Evolutionary conservation across 768 basidiomycete species (phyloP).

Genomic region (Termitomyces sp.): DNA sequence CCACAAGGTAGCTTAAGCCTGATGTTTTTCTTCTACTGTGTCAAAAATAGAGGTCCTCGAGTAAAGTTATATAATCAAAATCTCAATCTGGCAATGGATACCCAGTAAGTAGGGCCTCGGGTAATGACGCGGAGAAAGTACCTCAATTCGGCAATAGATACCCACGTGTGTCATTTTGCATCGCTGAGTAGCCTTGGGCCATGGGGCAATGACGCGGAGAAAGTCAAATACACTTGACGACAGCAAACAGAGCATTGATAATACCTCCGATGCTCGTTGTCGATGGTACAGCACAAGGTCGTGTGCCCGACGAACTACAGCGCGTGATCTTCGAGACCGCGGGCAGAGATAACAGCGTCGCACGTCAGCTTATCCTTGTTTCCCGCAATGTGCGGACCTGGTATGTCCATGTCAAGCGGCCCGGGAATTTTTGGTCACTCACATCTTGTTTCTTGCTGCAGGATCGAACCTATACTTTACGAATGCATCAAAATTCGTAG

Average conservation of each 20-base stretch:
- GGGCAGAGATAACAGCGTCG: conserved; percentile 17
- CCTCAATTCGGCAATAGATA: not conserved
- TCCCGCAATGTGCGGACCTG: conserved; percentile 20
- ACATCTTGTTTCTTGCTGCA: not conserved
- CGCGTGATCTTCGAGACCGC: conserved; percentile 22
- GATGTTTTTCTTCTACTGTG: too few relatives aligned
- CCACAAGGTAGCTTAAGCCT: too few relatives aligned
- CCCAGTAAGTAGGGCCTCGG: not conserved
- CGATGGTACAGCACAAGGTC: not conserved
- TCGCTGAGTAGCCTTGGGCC: not conserved
- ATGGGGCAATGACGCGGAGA: not conserved
- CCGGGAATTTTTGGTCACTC: not conserved
- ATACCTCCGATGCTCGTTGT: not conserved
- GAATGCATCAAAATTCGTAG: conserved; percentile 21
- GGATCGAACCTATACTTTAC: conserved; percentile 25
- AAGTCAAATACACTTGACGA: not conserved
- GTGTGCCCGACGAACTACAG: conserved; percentile 21
- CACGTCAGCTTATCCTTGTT: conserved; percentile 19
- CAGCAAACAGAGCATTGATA: not conserved
- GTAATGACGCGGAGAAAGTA: not conserved
- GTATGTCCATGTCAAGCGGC: conserved; percentile 13
- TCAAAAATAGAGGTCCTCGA: too few relatives aligned
- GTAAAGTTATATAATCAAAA: not conserved
- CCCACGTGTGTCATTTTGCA: not conserved
- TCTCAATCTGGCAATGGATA: not conserved